Percentiles rank a stretch among this genome's conserved stretches.
Evolutionary conservation across 2,329 filamentous ascomycete genomes (phyloP).

Genomic region (Westerdykella ornata): DNA sequence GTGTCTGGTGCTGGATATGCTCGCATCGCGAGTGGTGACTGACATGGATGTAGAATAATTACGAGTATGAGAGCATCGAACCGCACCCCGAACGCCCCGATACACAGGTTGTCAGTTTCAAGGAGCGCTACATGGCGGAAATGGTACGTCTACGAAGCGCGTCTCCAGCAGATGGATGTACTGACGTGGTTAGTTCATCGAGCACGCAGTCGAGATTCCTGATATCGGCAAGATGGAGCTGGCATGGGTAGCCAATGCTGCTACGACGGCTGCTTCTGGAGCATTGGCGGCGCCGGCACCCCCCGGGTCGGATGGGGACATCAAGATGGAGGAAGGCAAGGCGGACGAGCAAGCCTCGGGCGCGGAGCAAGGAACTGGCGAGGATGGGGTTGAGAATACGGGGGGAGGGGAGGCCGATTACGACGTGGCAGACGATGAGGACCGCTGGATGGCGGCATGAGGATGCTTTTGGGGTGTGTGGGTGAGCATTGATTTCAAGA

Average conservation of each 20-base stretch:
- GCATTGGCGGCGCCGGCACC: not conserved
- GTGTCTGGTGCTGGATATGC: conserved; percentile 1
- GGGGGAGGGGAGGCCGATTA: conserved; percentile 22
- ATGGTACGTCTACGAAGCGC: conserved; percentile 34
- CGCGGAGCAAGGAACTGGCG: not conserved
- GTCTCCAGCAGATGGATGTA: not conserved
- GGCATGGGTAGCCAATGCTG: conserved; percentile 50
- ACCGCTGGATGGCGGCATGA: conserved; percentile 21
- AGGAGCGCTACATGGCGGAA: conserved; percentile 57
- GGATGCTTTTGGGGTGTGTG: no score
- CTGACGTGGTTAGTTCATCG: conserved; percentile 38
- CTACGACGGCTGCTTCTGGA: not conserved
- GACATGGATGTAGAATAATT: conserved; percentile 19
- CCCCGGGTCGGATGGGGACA: conserved; percentile 2
- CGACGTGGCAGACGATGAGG: conserved; percentile 33
- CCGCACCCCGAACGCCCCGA: conserved; percentile 35
- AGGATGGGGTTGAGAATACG: conserved; percentile 7
- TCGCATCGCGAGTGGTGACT: conserved; percentile 4
- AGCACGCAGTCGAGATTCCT: conserved; percentile 54
- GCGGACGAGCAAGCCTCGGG: not conserved
- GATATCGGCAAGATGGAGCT: conserved; percentile 60
- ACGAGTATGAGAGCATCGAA: conserved; percentile 36
- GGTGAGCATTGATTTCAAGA: no score
- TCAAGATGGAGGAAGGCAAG: conserved; percentile 3
- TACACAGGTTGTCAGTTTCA: conserved; percentile 39